A percentile compares a stretch with the other conserved stretches of the same genome.
Evolutionary conservation across 331 rosid species (phyloP).

Genomic region (Acacia concinna): DNA sequence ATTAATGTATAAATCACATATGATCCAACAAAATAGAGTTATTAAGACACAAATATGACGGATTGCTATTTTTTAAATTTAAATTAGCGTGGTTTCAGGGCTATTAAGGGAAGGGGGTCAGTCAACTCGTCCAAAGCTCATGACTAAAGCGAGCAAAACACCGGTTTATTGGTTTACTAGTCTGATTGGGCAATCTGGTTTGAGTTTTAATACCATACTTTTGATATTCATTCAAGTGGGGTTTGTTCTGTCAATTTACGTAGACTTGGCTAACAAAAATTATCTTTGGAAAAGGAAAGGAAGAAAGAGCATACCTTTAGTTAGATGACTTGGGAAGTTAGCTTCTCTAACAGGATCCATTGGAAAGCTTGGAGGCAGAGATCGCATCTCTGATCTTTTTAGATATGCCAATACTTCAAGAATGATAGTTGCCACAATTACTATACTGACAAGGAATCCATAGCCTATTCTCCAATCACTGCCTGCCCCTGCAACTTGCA

Average conservation of each 20-base stretch:
- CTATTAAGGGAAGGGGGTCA: too few species aligned
- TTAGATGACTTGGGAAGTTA: conserved; percentile 27
- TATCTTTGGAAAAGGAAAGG: background rate
- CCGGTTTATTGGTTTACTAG: too few species aligned
- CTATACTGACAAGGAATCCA: conserved; percentile 69
- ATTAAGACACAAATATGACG: too few species aligned
- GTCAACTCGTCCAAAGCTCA: too few species aligned
- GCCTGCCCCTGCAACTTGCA: conserved; percentile 79
- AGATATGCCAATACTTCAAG: conserved; percentile 72
- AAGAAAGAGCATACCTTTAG: conserved; percentile 35
- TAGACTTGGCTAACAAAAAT: background rate
- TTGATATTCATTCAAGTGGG: background rate
- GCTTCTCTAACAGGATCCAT: conserved; percentile 57
- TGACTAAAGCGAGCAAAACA: too few species aligned
- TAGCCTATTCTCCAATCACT: conserved; percentile 81
- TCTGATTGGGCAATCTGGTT: too few species aligned
- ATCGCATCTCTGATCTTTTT: conserved; percentile 56
- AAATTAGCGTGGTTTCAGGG: too few species aligned
- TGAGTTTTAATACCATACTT: background rate
- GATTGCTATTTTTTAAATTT: too few species aligned
- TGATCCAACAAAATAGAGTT: too few species aligned
- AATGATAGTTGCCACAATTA: conserved; percentile 62
- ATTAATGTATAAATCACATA: too few species aligned
- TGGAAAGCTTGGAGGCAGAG: conserved; percentile 62
- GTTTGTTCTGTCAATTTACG: background rate